These are phyloP conservation scores for Neonectria neomacrospora DNA, from an alignment of 2,329 filamentous ascomycete genomes.

Conservation along the genomic window DNA sequence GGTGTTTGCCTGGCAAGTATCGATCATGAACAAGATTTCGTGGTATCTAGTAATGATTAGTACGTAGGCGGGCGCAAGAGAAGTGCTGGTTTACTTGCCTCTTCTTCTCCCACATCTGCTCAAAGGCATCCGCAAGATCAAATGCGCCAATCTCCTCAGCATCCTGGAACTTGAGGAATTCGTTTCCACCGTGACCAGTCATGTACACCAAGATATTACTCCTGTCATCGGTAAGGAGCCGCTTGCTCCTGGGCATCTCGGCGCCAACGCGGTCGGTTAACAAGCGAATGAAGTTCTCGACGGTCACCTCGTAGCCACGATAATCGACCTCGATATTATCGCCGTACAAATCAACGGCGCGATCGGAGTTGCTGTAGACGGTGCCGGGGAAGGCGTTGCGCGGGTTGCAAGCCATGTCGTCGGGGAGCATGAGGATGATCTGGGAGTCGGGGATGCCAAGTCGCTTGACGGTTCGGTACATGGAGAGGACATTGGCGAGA, in stretches of 20 bases:
- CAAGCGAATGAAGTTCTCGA: slow-evolving; percentile 97
- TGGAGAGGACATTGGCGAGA: slow-evolving; percentile 94
- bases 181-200: slow-evolving; percentile 97
- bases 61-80: background rate
- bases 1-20: slow-evolving; percentile 98
- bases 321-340: slow-evolving; percentile 99
- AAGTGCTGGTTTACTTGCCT: slow-evolving; percentile 59
- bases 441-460: slow-evolving; percentile 98
- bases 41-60: slow-evolving; percentile 73
- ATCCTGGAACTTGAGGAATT: slow-evolving; percentile 98
- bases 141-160: slow-evolving; percentile 97
- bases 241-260: slow-evolving; percentile 94
- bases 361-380: slow-evolving; percentile 97
- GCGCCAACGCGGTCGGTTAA: slow-evolving; percentile 94
- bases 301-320: slow-evolving; percentile 96
- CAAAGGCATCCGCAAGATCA: slow-evolving; percentile 95
- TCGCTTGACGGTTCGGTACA: slow-evolving; percentile 98
- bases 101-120: slow-evolving; percentile 99
- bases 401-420: slow-evolving; percentile 99
- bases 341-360: slow-evolving; percentile 94
- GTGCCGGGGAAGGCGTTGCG: slow-evolving; percentile 97
- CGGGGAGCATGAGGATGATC: slow-evolving; percentile 99
- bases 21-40: slow-evolving; percentile 99
- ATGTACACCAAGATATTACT: slow-evolving; percentile 99
- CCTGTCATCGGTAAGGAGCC: slow-evolving; percentile 91